These are phyloP conservation scores for Ophiognomonia clavigignenti-juglandacearum DNA, from an alignment of 2,329 filamentous ascomycete species.

Conservation along the genomic window DNA sequence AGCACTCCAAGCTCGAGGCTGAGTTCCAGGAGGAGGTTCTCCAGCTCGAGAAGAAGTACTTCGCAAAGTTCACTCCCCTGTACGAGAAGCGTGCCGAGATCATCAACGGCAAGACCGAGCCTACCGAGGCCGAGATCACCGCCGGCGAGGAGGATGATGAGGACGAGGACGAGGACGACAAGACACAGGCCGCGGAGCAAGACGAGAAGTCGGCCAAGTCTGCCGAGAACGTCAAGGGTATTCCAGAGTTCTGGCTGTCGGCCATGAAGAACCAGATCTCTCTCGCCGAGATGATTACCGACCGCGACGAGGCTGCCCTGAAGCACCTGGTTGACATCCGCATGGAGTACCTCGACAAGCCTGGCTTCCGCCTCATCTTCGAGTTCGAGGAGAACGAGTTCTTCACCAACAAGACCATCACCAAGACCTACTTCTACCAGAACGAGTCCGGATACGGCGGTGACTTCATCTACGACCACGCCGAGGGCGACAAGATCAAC, in stretches of 20 bases:
- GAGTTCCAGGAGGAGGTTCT: slow-evolving; percentile 98
- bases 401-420: slow-evolving; percentile 95
- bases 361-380: slow-evolving; percentile 97
- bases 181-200: slow-evolving; percentile 42
- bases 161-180: slow-evolving; percentile 49
- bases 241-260: slow-evolving; percentile 98
- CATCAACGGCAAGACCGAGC: slow-evolving; percentile 81
- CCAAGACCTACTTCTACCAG: slow-evolving; percentile 99
- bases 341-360: slow-evolving; percentile 99
- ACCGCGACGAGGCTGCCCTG: slow-evolving; percentile 89
- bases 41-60: slow-evolving; percentile 98
- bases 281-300: slow-evolving; percentile 96
- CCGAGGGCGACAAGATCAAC: slow-evolving; percentile 95
- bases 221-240: slow-evolving; percentile 62
- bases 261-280: slow-evolving; percentile 99
- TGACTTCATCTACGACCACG: slow-evolving; percentile 99
- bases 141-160: slow-evolving; percentile 78
- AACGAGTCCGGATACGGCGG: slow-evolving; percentile 98
- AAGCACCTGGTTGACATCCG: slow-evolving; percentile 88
- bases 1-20: slow-evolving; percentile 96
- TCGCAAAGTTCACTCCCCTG: slow-evolving; percentile 95
- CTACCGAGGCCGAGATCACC: slow-evolving; percentile 80
- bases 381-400: slow-evolving; percentile 93
- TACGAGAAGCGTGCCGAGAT: slow-evolving; percentile 94
- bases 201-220: slow-evolving; percentile 55